Conservation (phyloP, 2,329 filamentous ascomycete genomes). For the Verticillium isaacii region DNA sequence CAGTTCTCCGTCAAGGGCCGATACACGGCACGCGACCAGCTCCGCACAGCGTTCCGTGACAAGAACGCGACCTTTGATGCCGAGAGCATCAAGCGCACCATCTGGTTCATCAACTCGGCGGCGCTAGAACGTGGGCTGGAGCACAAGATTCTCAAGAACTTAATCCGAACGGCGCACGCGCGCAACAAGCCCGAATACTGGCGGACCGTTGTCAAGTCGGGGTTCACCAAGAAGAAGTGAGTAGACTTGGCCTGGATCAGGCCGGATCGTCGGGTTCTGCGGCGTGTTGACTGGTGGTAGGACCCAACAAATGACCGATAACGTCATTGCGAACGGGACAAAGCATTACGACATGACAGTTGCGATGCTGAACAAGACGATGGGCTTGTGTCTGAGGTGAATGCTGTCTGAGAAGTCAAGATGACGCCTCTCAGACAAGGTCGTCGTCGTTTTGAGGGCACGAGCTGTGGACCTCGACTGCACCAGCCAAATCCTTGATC, state of each 20-base stretch:
- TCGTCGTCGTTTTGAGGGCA: too few relatives aligned
- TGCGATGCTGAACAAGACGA: slow-evolving; percentile 67
- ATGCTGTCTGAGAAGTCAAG: not conserved
- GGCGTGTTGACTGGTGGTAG: slow-evolving; percentile 1
- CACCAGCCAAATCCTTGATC: not conserved
- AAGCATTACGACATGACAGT: slow-evolving; percentile 65
- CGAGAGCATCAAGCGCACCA: slow-evolving; percentile 55
- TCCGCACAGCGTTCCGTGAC: slow-evolving; percentile 57
- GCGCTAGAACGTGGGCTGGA: slow-evolving; percentile 60
- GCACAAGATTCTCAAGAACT: slow-evolving; percentile 66
- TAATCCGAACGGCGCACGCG: slow-evolving; percentile 47
- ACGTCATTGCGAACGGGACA: slow-evolving; percentile 32
- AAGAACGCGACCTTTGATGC: slow-evolving; percentile 38
- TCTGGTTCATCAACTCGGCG: slow-evolving; percentile 66
- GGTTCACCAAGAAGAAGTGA: slow-evolving; percentile 11
- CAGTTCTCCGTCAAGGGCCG: slow-evolving; percentile 67
- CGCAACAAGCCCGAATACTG: slow-evolving; percentile 23
- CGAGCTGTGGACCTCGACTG: too few relatives aligned
- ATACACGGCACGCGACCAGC: slow-evolving; percentile 53
- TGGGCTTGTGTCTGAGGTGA: slow-evolving; percentile 61
- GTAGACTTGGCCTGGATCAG: slow-evolving; percentile 1
- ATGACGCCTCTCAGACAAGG: not conserved
- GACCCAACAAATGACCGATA: slow-evolving; percentile 2
- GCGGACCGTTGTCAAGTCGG: slow-evolving; percentile 3
- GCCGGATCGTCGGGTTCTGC: not conserved